Evolutionary conservation across 495 filamentous ascomycete genomes (phyloP), one percentile per base, ranked within the genome.

Genomic region (Aspergillus sparsus): DNA sequence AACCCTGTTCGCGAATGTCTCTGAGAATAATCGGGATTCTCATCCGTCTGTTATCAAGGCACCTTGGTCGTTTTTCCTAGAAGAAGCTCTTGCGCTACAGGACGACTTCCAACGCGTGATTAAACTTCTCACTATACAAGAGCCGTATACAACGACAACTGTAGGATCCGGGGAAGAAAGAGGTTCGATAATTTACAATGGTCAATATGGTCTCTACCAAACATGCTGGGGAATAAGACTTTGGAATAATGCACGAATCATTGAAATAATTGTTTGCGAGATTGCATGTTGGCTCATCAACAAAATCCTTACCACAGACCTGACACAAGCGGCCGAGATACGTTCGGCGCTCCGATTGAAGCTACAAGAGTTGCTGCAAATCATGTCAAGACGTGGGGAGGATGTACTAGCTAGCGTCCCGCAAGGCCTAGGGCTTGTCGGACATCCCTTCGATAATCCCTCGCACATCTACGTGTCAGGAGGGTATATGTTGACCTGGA

Each of bases 381-480:
- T 68, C 16, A 65, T 81, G 53, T 64, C 67, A 16, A 61, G 55
- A 16, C 62, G 79, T 32, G 63, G 73, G 34, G 64, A 74, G 10
- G 78, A 78, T 55, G 75, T 83, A 21, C 60, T 76, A 32, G 77
- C 74, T 39, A 82, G 71, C 50, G 70, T 83, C 1, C 80, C 82
- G 6, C 78, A 80, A 51, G 66, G 39, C 27, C 35, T 71, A 10
- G 71, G 58, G n/a, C 57, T 62, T 42, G 12, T 71, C 1, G 21
- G 21, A 27, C 1, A 49, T 47, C n/a, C 32, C 41, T 32, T 57
- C 63, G 58, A 44, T 51, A 21, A 11, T 39, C 13, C 15, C 2
- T n/a, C n/a, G 39, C 16, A 55, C 32, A 46, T 21, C 18, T 67
- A 51, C n/a, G 59, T 72, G 18, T 67, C 72, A 0, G 67, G 71